Percentiles rank a stretch among this genome's conserved stretches.
Conservation (phyloP, 2,329 filamentous ascomycete species). For the Neoarthrinium moseri region DNA sequence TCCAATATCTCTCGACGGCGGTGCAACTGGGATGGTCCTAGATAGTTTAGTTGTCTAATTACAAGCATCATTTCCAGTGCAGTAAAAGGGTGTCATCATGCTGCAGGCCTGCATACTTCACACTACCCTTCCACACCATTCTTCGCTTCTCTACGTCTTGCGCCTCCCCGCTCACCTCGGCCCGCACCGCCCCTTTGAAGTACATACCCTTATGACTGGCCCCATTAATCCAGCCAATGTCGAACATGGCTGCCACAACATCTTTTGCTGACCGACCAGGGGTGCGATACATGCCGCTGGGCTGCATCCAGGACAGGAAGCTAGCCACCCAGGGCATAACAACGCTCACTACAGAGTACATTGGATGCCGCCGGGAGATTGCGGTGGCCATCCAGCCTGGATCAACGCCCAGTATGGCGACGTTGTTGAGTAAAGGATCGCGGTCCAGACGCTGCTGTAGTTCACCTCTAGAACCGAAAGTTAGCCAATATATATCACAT, state of each 20-base stretch:
- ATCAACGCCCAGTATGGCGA: constrained; percentile 31
- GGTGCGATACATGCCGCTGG: constrained; percentile 25
- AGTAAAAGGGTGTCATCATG: no score
- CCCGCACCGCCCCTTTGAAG: constrained; percentile 15
- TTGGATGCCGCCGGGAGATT: not conserved
- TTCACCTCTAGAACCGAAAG: constrained; percentile 19
- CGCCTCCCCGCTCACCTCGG: constrained; percentile 15
- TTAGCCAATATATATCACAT: not conserved
- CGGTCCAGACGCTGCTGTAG: constrained; percentile 24
- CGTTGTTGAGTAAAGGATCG: constrained; percentile 23
- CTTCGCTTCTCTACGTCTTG: constrained; percentile 15
- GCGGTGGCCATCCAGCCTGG: constrained; percentile 30
- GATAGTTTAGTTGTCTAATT: no score
- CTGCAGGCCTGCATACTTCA: constrained; percentile 13
- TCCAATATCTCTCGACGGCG: no score
- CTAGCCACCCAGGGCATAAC: not conserved
- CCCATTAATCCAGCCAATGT: constrained; percentile 18
- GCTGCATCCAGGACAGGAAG: constrained; percentile 13
- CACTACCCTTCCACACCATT: constrained; percentile 15
- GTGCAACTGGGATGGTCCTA: no score
- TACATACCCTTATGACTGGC: constrained; percentile 17
- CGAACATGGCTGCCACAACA: constrained; percentile 23
- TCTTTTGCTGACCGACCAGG: constrained; percentile 25
- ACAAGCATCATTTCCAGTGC: no score
- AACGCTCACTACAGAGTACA: no score